Evolutionary conservation across 345 rosid genomes (phyloP).

Genomic region (Euphorbia tirucalli): DNA sequence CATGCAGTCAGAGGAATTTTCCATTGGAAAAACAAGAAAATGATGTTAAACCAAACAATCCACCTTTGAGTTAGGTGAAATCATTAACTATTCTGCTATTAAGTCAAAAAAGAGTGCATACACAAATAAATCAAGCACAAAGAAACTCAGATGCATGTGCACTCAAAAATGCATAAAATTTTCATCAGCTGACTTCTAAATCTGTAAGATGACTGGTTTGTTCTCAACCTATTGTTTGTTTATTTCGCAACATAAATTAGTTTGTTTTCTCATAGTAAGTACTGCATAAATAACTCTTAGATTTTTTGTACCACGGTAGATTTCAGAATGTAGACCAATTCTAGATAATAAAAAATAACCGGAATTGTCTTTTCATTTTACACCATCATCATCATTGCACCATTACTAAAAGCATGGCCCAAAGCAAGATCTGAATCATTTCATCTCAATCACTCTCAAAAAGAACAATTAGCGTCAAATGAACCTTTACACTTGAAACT

Average conservation of each 20-base stretch:
- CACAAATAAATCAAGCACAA: neutral
- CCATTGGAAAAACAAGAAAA: neutral
- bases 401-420: neutral
- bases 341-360: too few relatives aligned
- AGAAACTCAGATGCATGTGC: constrained; percentile 4
- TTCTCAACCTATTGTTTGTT: too few relatives aligned
- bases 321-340: too few relatives aligned
- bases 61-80: neutral
- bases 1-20: neutral
- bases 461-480: too few relatives aligned
- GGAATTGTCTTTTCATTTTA: too few relatives aligned
- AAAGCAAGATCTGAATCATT: neutral
- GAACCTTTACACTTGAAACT: neutral
- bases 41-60: neutral
- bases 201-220: too few relatives aligned
- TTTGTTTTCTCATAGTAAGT: too few relatives aligned
- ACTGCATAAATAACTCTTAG: too few relatives aligned
- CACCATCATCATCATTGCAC: neutral
- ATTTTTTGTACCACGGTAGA: too few relatives aligned
- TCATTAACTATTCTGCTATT: neutral
- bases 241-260: too few relatives aligned
- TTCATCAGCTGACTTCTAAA: neutral
- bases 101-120: neutral
- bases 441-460: neutral
- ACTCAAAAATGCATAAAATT: neutral